Conservation (phyloP, 306 rosid genomes). For the Acacia confusa region DNA sequence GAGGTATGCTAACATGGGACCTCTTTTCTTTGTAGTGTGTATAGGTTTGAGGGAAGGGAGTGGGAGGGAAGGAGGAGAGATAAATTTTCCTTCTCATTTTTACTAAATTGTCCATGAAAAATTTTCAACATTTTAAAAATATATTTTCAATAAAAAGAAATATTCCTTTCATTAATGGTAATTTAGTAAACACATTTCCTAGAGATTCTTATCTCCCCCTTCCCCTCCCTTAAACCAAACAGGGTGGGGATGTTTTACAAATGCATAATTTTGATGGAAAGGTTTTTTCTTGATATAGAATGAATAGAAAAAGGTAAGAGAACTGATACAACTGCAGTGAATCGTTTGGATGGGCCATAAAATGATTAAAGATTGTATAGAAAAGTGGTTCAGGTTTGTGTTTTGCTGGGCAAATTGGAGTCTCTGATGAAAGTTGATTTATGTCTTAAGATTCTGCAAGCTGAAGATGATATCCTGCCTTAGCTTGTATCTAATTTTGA, state of each 20-base stretch:
- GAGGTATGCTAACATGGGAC: constrained; percentile 5
- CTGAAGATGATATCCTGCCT: neutral
- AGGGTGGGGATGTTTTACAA: neutral
- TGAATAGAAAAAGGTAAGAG: neutral
- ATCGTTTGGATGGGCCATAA: neutral
- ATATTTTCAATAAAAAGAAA: no score
- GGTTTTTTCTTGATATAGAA: neutral
- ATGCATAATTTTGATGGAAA: neutral
- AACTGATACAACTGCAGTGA: neutral
- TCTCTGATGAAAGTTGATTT: neutral
- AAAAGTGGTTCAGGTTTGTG: neutral
- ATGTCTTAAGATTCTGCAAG: neutral
- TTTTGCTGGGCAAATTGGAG: neutral
- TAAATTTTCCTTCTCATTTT: no score
- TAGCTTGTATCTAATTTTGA: neutral
- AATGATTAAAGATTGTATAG: neutral
- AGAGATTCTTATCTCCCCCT: no score
- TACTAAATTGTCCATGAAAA: no score
- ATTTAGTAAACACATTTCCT: no score
- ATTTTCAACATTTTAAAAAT: no score
- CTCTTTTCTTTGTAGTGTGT: no score
- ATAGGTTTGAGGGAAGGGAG: no score
- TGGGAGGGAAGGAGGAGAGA: no score
- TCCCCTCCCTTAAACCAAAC: no score
- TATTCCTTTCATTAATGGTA: no score